phyloP scores from a whole-genome alignment of 148 eudicot species.

The Rheum nobile region DNA sequence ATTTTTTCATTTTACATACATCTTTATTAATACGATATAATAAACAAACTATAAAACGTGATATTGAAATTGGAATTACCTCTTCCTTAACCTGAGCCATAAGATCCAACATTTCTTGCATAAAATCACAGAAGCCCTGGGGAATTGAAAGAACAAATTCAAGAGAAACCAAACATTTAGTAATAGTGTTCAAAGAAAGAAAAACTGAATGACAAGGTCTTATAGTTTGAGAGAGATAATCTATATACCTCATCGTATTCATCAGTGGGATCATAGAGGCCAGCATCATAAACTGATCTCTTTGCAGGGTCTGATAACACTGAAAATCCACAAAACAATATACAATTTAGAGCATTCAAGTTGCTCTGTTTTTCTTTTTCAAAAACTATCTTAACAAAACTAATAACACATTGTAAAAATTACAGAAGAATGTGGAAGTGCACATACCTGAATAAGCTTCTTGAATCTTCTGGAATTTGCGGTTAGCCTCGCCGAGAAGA shows the following conservation, averaged over 20 bases:
- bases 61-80: no score
- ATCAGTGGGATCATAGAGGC: constrained; percentile 49
- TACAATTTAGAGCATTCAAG: background rate
- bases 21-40: no score
- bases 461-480: constrained; percentile 74
- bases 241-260: constrained; percentile 53
- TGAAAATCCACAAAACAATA: constrained; percentile 12
- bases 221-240: background rate
- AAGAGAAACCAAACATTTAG: background rate
- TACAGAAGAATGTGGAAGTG: background rate
- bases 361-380: background rate
- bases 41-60: no score
- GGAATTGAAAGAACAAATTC: no score
- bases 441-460: constrained; percentile 77
- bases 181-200: background rate
- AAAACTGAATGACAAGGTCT: background rate
- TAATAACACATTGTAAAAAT: background rate
- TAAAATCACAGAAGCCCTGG: constrained; percentile 74
- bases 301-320: constrained; percentile 61
- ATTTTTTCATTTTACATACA: no score
- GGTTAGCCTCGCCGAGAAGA: constrained; percentile 53
- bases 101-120: constrained; percentile 61
- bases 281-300: constrained; percentile 63
- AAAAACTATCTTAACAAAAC: no score
- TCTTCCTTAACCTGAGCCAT: constrained; percentile 53